A percentile compares a stretch with the other conserved stretches of the same genome.
Evolutionary conservation across 2,329 filamentous ascomycete genomes (phyloP).

Genomic region (Neospermospora avenae): DNA sequence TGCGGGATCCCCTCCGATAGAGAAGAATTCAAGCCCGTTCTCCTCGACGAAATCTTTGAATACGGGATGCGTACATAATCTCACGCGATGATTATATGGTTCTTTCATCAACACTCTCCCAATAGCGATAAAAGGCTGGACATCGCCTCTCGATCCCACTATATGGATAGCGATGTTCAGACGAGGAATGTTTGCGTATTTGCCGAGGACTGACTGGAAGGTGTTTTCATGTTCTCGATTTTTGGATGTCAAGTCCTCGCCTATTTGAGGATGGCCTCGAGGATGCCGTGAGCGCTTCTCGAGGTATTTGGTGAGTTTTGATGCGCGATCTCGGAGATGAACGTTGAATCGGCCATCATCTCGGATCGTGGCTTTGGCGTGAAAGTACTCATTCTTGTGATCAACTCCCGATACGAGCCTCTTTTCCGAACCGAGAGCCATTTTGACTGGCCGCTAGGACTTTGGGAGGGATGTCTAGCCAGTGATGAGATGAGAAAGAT

Average conservation of each 20-base stretch:
- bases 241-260: conserved; percentile 21
- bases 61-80: conserved; percentile 67
- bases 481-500: neutral
- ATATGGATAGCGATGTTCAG: conserved; percentile 82
- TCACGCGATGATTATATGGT: conserved; percentile 66
- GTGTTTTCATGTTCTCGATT: conserved; percentile 19
- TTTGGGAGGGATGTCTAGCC: neutral
- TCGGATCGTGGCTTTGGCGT: conserved; percentile 17
- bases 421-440: neutral
- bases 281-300: conserved; percentile 9
- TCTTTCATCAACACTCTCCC: conserved; percentile 58
- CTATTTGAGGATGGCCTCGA: conserved; percentile 5
- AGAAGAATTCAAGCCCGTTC: conserved; percentile 72
- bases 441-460: neutral
- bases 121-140: conserved; percentile 73
- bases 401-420: neutral
- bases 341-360: conserved; percentile 26
- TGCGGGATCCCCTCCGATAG: conserved; percentile 71
- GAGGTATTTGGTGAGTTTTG: conserved; percentile 19
- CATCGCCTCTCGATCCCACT: conserved; percentile 73
- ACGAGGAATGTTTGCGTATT: conserved; percentile 19
- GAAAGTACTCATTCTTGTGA: conserved; percentile 7
- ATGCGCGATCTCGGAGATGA: conserved; percentile 15
- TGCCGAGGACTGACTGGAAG: conserved; percentile 15
- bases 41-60: conserved; percentile 68